These are phyloP conservation scores for Bryum argenteum DNA, from an alignment of 225 moss, liverwort and hornwort species.

Conservation along the genomic window DNA sequence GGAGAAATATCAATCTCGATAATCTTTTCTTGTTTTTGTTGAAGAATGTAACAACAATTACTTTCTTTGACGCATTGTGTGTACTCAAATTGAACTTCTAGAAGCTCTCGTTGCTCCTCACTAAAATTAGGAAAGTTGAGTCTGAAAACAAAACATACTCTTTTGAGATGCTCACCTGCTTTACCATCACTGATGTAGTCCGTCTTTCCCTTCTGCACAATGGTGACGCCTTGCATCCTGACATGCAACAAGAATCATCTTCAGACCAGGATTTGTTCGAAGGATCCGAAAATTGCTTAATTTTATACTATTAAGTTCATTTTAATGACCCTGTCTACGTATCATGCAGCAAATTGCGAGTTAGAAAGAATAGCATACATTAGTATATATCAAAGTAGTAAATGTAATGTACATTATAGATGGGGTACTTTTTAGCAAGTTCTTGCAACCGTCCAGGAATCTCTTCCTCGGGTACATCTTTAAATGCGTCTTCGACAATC, in stretches of 20 bases:
- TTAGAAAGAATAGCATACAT: too few relatives aligned
- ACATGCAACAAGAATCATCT: slow-evolving; percentile 4
- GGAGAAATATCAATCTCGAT: too few relatives aligned
- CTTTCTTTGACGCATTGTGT: too few relatives aligned
- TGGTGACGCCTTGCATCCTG: slow-evolving; percentile 96
- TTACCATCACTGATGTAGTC: slow-evolving; percentile 93
- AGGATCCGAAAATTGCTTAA: not conserved
- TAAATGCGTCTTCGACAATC: slow-evolving; percentile 13
- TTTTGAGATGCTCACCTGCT: slow-evolving; percentile 49
- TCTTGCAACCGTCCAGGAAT: slow-evolving; percentile 18
- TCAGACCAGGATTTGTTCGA: slow-evolving; percentile 7
- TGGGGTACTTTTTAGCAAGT: slow-evolving; percentile 29
- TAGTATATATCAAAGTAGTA: not conserved
- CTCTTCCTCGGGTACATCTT: slow-evolving; percentile 28
- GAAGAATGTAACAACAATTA: too few relatives aligned
- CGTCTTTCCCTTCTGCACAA: slow-evolving; percentile 88
- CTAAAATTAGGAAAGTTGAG: too few relatives aligned
- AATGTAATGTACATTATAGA: not conserved
- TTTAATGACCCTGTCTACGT: not conserved
- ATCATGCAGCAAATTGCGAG: too few relatives aligned
- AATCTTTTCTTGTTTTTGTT: too few relatives aligned
- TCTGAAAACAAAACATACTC: too few relatives aligned
- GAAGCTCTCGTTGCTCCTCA: too few relatives aligned
- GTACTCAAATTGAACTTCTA: too few relatives aligned
- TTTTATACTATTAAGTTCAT: not conserved